Base-by-base conservation (phyloP, 495 filamentous ascomycete genomes). In the Daldinia caldariorum region DNA sequence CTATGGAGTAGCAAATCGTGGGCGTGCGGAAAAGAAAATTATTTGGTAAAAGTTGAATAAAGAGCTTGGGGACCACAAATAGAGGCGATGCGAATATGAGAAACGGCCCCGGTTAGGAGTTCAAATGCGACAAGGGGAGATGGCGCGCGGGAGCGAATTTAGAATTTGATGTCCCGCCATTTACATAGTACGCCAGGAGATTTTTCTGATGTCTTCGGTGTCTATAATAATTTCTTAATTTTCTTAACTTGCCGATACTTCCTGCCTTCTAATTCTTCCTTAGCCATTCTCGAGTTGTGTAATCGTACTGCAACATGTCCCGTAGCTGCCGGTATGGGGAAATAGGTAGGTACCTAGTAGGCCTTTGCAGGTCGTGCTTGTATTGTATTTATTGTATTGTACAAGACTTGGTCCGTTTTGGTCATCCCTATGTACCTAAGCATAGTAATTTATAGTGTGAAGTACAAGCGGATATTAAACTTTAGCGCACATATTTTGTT, bases 81-180 rank as follows among this genome's bases (percentile, higher is more conserved):
- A 38, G 63, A 71, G 63, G 69, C 69, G 60, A 72, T 67, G 64
- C 64, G 69, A 58, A 67, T 64, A 70, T 58, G 67, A 39, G 64
- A 37, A 37, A 14, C 32, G 53, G n/a, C n/a, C n/a, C n/a, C n/a
- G 53, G 32, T 37, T 72, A 55, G 37, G 64, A 56, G 61, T 64
- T 63, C 34, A 60, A 60, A 67, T 67, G 64, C 64, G 69, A 71
- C 67, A 61, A 70, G 67, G 67, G 53, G 41, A 70, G 26, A 26
- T 26, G 26, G 43, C 20, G 49, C n/a, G 51, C n/a, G 51, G 13
- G 31, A 64, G 47, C 63, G 63, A 47, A 67, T 63, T 58, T 63
- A 51, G 58, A 67, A 38, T 60, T 59, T 69, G 34, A 49, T 3
- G 34, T 45, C 49, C 49, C 47, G 66, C 60, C 60, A 49, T 47